Evolutionary conservation across 208 protist species (phyloP).

Genomic region (Acanthamoeba sp.): DNA sequence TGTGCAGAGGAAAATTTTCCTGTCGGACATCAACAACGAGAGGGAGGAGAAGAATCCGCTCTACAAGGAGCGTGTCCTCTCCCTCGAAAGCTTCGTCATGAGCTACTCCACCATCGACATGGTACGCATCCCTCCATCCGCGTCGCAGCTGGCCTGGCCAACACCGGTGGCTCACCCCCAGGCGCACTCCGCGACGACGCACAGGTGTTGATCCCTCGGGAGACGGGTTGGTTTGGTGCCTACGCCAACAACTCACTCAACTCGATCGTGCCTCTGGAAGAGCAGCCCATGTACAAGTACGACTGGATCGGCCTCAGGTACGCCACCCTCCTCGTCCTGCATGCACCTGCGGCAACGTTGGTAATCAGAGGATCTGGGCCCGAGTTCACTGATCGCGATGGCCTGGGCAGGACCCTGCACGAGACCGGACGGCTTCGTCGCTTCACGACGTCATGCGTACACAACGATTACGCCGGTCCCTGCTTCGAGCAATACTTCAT

Average conservation of each 20-base stretch:
- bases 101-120: slow-evolving; percentile 56
- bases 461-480: slow-evolving; percentile 70
- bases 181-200: no score
- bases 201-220: slow-evolving; percentile 55
- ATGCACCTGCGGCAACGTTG: background rate
- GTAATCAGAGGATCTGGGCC: background rate
- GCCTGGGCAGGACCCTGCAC: slow-evolving; percentile 68
- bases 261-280: slow-evolving; percentile 39
- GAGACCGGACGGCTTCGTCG: slow-evolving; percentile 50
- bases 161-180: no score
- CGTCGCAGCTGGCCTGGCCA: no score
- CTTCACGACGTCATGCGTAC: slow-evolving; percentile 54
- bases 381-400: background rate
- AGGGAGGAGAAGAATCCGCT: slow-evolving; percentile 28
- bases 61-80: slow-evolving; percentile 60
- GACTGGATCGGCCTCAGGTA: slow-evolving; percentile 76
- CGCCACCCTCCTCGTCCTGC: no score
- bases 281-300: slow-evolving; percentile 63
- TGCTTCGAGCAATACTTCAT: slow-evolving; percentile 74
- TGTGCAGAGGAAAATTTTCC: slow-evolving; percentile 4
- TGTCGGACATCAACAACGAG: slow-evolving; percentile 75
- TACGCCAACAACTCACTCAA: slow-evolving; percentile 45
- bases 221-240: slow-evolving; percentile 54
- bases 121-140: slow-evolving; percentile 8
- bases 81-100: slow-evolving; percentile 64